phyloP scores from a whole-genome alignment of 148 eudicot genomes.

The Heliamphora exappendiculata region DNA sequence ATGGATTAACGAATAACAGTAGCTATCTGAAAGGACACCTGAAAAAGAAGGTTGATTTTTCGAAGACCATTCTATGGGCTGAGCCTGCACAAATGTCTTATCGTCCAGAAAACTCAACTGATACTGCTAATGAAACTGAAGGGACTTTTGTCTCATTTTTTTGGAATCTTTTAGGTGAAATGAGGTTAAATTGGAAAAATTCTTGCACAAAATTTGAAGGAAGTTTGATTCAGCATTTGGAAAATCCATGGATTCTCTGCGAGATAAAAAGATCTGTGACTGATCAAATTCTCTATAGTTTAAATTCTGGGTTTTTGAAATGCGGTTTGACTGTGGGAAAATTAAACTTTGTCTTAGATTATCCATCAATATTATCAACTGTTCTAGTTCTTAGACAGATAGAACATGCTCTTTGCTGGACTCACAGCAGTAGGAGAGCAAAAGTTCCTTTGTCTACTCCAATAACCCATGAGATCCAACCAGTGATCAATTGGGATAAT shows the following conservation, averaged over 20 bases:
- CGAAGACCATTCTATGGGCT: conserved; percentile 38
- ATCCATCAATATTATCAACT: conserved; percentile 34
- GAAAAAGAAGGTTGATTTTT: conserved; percentile 27
- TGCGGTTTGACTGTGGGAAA: conserved; percentile 59
- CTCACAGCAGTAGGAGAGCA: conserved; percentile 12
- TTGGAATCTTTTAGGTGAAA: conserved; percentile 31
- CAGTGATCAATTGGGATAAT: conserved; percentile 22
- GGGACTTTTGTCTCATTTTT: conserved; percentile 27
- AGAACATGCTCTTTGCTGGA: conserved; percentile 27
- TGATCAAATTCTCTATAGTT: conserved; percentile 29
- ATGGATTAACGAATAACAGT: conserved; percentile 20
- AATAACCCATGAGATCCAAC: conserved; percentile 12
- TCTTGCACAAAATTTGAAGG: conserved; percentile 36
- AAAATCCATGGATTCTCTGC: conserved; percentile 60
- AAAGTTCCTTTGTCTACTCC: conserved; percentile 24
- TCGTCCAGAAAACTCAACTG: conserved; percentile 20
- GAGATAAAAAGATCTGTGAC: conserved; percentile 36
- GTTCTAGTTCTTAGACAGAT: conserved; percentile 42
- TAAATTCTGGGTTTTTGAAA: conserved; percentile 37
- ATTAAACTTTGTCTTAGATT: conserved; percentile 47
- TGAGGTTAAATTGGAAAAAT: conserved; percentile 46
- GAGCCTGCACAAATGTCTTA: conserved; percentile 43
- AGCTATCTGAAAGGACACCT: conserved; percentile 13
- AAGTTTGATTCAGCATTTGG: conserved; percentile 17
- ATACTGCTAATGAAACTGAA: conserved; percentile 16